Evolutionary conservation across 1,284 basidiomycete species (phyloP), one percentile per base, ranked within the genome.

Genomic region (Fomitiporia mediterranea): DNA sequence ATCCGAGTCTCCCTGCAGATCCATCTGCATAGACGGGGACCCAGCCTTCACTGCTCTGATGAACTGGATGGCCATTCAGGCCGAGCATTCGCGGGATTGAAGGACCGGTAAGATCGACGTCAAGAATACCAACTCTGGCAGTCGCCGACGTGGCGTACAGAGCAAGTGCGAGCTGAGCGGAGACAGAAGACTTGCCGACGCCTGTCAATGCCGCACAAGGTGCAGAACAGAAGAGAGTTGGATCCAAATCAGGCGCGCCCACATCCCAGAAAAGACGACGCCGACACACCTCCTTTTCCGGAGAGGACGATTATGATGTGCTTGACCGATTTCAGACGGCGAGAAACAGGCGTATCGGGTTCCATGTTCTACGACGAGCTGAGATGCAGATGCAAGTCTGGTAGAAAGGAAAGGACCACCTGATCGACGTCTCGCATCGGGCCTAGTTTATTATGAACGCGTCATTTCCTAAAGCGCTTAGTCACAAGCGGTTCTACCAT

Each of bases 41-140:
- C 97, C 97, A 99, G 2, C 97, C 97, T 63, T 91, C 90, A 53
- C 87, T 91, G 64, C 91, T 94, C 68, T 98, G 94, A 66, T 96
- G 90, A 23, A 98, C 90, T 0, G 84, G 82, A 46, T 86, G 79
- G 1, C 86, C 86, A 66, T 98, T 94, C 1, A 99, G 75, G 1
- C 96, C 95, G 38, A 99, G 82, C 96, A 99, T 98, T 40, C 96
- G 89, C 4, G 97, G 97, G 57, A 99, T 89, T 2, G 92, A 96
- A 1, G 97, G 96, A 0, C 97, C 97, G 0, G 97, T 99, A 37
- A 99, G 82, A 72, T 99, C 96, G 51, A 98, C 81, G 70, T 99
- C 97, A 51, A 99, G 83, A 43, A 99, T 83, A 1, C 94, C 97
- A 15, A 99, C 90, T 52, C 82, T 82, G 4, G 80, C 78, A 30